Evolutionary conservation across 768 basidiomycete species (phyloP).

Genomic region (Lactarius sp.): DNA sequence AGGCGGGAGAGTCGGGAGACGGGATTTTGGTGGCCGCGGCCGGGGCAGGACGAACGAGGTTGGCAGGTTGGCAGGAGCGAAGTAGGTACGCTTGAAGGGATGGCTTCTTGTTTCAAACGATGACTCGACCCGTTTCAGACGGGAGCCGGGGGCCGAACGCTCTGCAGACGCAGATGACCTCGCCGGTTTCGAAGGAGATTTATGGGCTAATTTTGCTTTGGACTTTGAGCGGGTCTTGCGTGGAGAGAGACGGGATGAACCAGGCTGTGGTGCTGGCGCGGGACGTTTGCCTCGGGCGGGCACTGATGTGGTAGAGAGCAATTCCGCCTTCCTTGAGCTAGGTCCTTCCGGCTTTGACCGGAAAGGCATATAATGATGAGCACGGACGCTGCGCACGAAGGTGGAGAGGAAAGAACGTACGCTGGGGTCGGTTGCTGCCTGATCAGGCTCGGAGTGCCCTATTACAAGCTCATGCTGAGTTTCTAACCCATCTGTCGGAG

Average conservation of each 20-base stretch:
- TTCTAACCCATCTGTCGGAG: constrained; percentile 39
- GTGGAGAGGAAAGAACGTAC: neutral
- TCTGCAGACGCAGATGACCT: constrained; percentile 35
- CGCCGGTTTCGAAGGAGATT: constrained; percentile 15
- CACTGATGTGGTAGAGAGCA: neutral
- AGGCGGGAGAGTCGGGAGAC: constrained; percentile 45
- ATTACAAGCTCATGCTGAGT: neutral
- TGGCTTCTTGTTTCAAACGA: constrained; percentile 51
- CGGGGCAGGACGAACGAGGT: constrained; percentile 75
- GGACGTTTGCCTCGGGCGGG: neutral
- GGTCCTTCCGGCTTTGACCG: neutral
- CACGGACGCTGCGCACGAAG: neutral
- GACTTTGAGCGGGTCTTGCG: constrained; percentile 20
- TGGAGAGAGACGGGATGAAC: constrained; percentile 11
- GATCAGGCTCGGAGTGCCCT: neutral
- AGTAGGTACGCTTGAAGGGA: constrained; percentile 32
- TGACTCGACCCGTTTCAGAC: constrained; percentile 33
- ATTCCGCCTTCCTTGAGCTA: neutral
- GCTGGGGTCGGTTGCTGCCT: neutral
- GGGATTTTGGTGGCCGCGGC: constrained; percentile 69
- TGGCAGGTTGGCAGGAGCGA: constrained; percentile 53
- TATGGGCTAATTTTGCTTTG: constrained; percentile 7
- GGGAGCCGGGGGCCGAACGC: constrained; percentile 32
- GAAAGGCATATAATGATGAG: neutral
- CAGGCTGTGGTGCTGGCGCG: neutral